Percentiles rank a stretch among this genome's conserved stretches.
These are phyloP conservation scores for Nakaseomyces uthaithaninus DNA, from an alignment of 1,139 yeast genomes.

Conservation along the genomic window DNA sequence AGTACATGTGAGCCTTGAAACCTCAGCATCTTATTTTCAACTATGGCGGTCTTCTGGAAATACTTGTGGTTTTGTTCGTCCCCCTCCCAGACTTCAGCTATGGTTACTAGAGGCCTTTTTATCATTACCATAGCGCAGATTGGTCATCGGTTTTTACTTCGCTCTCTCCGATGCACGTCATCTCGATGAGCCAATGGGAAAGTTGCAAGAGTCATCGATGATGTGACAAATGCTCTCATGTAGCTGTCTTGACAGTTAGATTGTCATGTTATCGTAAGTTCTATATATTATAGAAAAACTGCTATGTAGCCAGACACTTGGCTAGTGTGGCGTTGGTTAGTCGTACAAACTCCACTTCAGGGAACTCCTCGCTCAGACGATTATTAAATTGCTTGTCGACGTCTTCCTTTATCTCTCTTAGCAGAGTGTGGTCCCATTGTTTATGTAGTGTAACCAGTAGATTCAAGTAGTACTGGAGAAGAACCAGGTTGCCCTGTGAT, in stretches of 20 bases:
- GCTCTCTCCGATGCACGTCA: too few species aligned
- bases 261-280: too few species aligned
- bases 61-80: neutral
- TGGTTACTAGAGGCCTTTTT: too few species aligned
- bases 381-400: slow-evolving; percentile 11
- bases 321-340: slow-evolving; percentile 22
- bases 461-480: slow-evolving; percentile 25
- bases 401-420: slow-evolving; percentile 16
- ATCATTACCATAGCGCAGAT: too few species aligned
- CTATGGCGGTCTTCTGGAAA: neutral
- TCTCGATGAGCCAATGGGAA: neutral
- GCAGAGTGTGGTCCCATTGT: slow-evolving; percentile 25
- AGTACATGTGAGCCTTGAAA: neutral
- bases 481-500: slow-evolving; percentile 13
- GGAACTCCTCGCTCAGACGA: slow-evolving; percentile 11
- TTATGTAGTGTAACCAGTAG: slow-evolving; percentile 21
- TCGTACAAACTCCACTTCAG: slow-evolving; percentile 25
- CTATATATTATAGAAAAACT: too few species aligned
- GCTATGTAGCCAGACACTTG: slow-evolving; percentile 8
- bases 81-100: neutral
- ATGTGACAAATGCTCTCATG: too few species aligned
- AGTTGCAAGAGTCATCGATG: too few species aligned
- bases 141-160: neutral
- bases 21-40: neutral
- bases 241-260: neutral